Percentiles rank a stretch among this genome's conserved stretches.
phyloP scores from a whole-genome alignment of 108 stramenopile genomes.

The Pseudonitzschia multiseries region DNA sequence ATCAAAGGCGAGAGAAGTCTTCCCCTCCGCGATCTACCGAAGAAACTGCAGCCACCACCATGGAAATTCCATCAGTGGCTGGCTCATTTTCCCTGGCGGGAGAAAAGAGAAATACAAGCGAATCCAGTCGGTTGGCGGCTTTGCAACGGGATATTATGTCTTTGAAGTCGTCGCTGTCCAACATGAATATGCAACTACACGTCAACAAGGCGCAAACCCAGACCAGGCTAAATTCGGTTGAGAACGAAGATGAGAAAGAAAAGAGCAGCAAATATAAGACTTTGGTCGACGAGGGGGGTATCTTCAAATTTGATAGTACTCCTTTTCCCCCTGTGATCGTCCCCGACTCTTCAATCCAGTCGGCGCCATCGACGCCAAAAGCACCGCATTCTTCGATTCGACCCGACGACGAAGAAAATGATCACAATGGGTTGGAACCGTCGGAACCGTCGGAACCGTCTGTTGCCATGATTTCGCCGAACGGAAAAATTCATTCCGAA shows the following conservation, averaged over 20 bases:
- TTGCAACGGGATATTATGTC: constrained; percentile 15
- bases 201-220: constrained; percentile 1
- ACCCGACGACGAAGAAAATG: not conserved
- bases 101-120: not conserved
- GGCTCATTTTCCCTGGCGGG: not conserved
- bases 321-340: too few species aligned
- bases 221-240: not conserved
- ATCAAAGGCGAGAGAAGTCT: not conserved
- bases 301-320: not conserved
- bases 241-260: not conserved
- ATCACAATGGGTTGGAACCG: not conserved
- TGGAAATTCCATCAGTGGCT: not conserved
- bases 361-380: too few species aligned
- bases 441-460: too few species aligned
- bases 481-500: not conserved
- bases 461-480: not conserved
- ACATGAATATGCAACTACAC: constrained; percentile 1
- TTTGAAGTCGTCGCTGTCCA: constrained; percentile 17
- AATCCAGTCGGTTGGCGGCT: constrained; percentile 1
- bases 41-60: not conserved
- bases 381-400: not conserved
- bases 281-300: not conserved
- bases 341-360: too few species aligned
- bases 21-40: not conserved
- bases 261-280: not conserved